Percentiles rank a stretch among this genome's conserved stretches.
Conservation (phyloP, 768 basidiomycete species). For the Psilocybe tampanensis region DNA sequence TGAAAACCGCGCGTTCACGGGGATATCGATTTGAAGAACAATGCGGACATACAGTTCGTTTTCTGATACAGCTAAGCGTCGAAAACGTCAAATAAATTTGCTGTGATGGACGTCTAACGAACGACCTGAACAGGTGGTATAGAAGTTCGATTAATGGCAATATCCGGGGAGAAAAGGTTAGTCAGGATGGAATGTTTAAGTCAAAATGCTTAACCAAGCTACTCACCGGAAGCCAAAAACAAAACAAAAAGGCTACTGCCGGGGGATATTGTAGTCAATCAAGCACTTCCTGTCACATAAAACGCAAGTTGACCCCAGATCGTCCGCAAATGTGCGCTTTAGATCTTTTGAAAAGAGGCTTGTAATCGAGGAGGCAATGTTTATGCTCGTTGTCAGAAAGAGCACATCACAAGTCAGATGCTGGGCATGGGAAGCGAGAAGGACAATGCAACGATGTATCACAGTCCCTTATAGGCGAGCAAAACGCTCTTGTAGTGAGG, state of each 20-base stretch:
- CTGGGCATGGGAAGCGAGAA: constrained; percentile 7
- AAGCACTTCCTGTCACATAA: constrained; percentile 30
- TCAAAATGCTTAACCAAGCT: background rate
- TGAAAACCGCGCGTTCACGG: background rate
- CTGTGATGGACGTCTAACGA: too few relatives aligned
- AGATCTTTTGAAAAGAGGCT: constrained; percentile 15
- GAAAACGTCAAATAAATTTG: background rate
- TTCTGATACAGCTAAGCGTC: background rate
- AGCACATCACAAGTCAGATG: constrained; percentile 2
- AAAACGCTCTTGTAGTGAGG: background rate
- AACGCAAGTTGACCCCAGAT: background rate
- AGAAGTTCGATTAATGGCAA: too few relatives aligned
- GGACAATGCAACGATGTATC: background rate
- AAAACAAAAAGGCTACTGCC: constrained; percentile 8
- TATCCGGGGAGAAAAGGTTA: background rate
- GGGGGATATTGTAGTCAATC: constrained; percentile 21
- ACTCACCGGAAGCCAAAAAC: background rate
- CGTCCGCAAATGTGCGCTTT: background rate
- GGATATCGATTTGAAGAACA: background rate
- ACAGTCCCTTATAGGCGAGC: background rate
- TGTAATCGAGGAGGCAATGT: constrained; percentile 12
- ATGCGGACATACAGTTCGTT: background rate
- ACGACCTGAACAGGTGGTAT: too few relatives aligned
- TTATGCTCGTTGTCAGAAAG: constrained; percentile 11
- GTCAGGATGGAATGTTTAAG: background rate